A percentile compares a stretch with the other conserved stretches of the same genome.
These are phyloP conservation scores for Saturnispora galanensis DNA, from an alignment of 805 yeast genomes.

Conservation along the genomic window DNA sequence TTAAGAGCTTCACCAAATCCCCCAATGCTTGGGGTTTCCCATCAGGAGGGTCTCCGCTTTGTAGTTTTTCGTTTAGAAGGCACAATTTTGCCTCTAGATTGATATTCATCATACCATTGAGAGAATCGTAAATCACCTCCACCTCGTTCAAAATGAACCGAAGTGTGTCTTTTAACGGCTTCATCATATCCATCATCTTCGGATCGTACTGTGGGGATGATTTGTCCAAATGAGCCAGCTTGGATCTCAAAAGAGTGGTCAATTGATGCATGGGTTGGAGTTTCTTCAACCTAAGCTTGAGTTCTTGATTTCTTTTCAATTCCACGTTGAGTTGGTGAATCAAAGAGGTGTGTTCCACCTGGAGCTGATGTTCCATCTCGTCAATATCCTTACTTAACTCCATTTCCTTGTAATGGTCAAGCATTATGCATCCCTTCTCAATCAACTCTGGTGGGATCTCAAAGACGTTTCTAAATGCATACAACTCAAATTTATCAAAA, in stretches of 20 bases:
- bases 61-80: constrained; percentile 1
- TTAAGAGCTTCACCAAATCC: background rate
- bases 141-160: constrained; percentile 20
- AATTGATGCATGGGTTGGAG: too few species aligned
- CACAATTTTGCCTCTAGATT: too few species aligned
- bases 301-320: background rate
- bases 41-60: too few species aligned
- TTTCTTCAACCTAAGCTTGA: background rate
- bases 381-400: constrained; percentile 16
- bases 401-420: constrained; percentile 60
- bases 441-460: constrained; percentile 58
- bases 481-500: constrained; percentile 80
- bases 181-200: constrained; percentile 12
- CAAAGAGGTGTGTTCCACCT: constrained; percentile 24
- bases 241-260: too few species aligned
- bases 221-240: too few species aligned
- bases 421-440: constrained; percentile 53
- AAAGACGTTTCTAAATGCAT: constrained; percentile 67
- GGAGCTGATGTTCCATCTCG: constrained; percentile 14
- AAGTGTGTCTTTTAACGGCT: constrained; percentile 22
- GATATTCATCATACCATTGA: constrained; percentile 10
- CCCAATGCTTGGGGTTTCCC: background rate
- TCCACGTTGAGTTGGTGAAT: constrained; percentile 3
- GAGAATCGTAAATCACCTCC: constrained; percentile 14
- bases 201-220: background rate